Conservation (phyloP, 306 rosid genomes). For the Cicer yamashitae region DNA sequence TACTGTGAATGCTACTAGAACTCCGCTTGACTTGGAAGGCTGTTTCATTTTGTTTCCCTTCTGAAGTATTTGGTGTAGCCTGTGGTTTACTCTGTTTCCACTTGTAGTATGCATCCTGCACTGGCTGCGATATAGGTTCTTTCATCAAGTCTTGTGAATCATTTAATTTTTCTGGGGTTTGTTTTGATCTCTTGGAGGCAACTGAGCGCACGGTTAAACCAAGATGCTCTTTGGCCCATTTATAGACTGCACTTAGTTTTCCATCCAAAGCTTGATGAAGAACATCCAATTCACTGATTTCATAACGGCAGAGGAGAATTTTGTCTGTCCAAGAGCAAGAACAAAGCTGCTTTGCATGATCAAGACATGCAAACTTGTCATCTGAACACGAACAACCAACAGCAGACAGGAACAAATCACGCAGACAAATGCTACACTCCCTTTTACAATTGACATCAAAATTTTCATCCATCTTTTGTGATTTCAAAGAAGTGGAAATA, state of each 20-base stretch:
- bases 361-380: constrained; percentile 72
- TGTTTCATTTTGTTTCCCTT: constrained; percentile 29
- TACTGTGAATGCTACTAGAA: not conserved
- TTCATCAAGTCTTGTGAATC: constrained; percentile 34
- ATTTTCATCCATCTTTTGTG: constrained; percentile 54
- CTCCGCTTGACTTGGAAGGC: constrained; percentile 31
- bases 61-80: constrained; percentile 36
- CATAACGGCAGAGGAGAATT: constrained; percentile 61
- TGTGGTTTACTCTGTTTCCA: constrained; percentile 35
- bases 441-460: constrained; percentile 61
- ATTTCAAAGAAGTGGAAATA: constrained; percentile 58
- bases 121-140: constrained; percentile 30
- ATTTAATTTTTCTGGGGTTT: constrained; percentile 30
- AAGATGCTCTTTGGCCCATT: constrained; percentile 74
- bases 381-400: constrained; percentile 71
- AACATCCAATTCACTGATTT: constrained; percentile 64
- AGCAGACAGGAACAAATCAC: constrained; percentile 79
- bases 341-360: constrained; percentile 83
- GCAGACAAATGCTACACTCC: constrained; percentile 78
- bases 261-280: constrained; percentile 87
- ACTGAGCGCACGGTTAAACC: constrained; percentile 57
- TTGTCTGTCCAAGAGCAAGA: constrained; percentile 72
- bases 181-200: constrained; percentile 47
- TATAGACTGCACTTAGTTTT: constrained; percentile 64
- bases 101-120: constrained; percentile 16